Evolutionary conservation across 306 rosid species (phyloP).

Genomic region (Datisca glomerata): DNA sequence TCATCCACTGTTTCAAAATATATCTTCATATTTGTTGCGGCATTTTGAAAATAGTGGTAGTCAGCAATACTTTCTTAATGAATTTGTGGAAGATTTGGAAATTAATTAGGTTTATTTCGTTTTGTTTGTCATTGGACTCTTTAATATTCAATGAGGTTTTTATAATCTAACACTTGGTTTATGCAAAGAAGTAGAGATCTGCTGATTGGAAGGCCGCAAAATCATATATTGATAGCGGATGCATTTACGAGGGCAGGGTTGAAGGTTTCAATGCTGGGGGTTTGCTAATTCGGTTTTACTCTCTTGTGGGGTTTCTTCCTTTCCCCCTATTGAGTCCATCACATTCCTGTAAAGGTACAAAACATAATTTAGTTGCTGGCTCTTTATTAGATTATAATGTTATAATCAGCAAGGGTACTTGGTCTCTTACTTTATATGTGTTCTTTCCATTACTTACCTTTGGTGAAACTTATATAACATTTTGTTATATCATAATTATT

Average conservation of each 20-base stretch:
- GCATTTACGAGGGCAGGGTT: slow-evolving; percentile 55
- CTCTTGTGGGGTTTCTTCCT: slow-evolving; percentile 77
- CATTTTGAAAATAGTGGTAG: not conserved
- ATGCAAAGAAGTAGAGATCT: slow-evolving; percentile 84
- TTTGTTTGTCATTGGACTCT: slow-evolving; percentile 2
- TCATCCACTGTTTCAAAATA: not conserved
- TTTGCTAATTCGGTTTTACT: slow-evolving; percentile 48
- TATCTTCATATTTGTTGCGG: not conserved
- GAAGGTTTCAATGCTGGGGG: slow-evolving; percentile 77
- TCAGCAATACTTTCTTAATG: not conserved
- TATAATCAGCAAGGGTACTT: too few species aligned
- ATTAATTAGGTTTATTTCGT: not conserved
- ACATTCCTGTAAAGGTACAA: slow-evolving; percentile 62
- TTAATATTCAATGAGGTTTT: too few species aligned
- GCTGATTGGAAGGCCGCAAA: slow-evolving; percentile 83
- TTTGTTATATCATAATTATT: too few species aligned
- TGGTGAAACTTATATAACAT: too few species aligned
- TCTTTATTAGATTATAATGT: too few species aligned
- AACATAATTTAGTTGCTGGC: not conserved
- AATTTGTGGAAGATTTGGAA: not conserved
- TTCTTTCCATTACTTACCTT: too few species aligned
- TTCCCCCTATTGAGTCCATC: slow-evolving; percentile 65
- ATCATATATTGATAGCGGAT: slow-evolving; percentile 40
- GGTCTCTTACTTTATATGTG: too few species aligned
- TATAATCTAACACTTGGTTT: slow-evolving; percentile 45